Evolutionary conservation across 768 basidiomycete genomes (phyloP), one percentile per base, ranked within the genome.

Genomic region (Russula dissimulans): DNA sequence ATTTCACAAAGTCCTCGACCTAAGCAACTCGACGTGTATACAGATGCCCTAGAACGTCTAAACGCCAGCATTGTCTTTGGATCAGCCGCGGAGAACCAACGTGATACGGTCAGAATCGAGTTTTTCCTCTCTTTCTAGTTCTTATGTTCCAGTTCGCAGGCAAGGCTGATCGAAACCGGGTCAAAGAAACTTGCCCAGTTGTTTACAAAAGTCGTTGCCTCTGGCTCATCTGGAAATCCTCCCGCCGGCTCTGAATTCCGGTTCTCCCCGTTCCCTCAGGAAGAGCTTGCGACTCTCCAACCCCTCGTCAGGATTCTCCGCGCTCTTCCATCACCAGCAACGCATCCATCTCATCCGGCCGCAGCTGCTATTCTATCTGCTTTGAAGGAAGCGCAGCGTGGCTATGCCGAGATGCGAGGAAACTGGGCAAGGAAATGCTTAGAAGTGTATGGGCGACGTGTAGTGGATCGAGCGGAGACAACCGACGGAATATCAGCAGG

Each of bases 191-290:
- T 92, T 10, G 79, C 84, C 0, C 89, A 90, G 66, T 72, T 91
- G 12, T 92, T 87, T 68, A 93, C 89, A n/a, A 90, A 89, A 67
- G 77, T 88, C 36, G 87, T 91, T n/a, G 90, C 91, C 3, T 89
- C 91, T 72, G 87, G 83, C 29, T 91, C 88, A 1, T 86, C 89
- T 3, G 89, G 89, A 32, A 76, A 79, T n/a, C 83, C 85, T 5
- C 84, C 82, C 0, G 76, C 84, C 14, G 83, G 82, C 15, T 70
- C 82, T 0, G 81, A 85, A 32, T 81, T 82, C 51, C 72, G 77
- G 29, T 76, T 78, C 44, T 71, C 76, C 6, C 79, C 81, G 0
- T 86, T 87, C 68, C 81, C 84, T 0, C 72, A 79, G 0, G 73
- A 76, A 5, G 70, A 86, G 9, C 75, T 83, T 15, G 70, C 73